A percentile compares a stretch with the other conserved stretches of the same genome.
Conservation (phyloP, 192 early-diverging fungal species). For the Entophlyctis helioformis region DNA sequence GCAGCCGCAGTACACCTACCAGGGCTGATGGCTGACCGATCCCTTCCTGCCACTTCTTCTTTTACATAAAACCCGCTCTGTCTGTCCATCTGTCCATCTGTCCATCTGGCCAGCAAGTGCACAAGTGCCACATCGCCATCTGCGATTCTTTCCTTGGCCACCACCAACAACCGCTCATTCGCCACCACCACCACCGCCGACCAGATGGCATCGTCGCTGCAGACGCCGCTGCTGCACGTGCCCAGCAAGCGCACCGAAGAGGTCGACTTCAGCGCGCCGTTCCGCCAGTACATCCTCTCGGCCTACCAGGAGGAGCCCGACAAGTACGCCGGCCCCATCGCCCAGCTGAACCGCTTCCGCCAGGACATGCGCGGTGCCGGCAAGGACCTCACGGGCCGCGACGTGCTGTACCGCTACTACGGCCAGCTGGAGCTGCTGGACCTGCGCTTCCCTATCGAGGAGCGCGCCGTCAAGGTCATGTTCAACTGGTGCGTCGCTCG, state of each 20-base stretch:
- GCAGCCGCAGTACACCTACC: no score
- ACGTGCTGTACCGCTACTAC: conserved; percentile 93
- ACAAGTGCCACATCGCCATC: no score
- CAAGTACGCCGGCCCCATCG: conserved; percentile 72
- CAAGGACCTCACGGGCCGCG: conserved; percentile 83
- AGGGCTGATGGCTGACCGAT: no score
- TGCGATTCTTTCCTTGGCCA: no score
- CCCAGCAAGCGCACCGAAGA: conserved; percentile 85
- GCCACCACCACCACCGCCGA: no score
- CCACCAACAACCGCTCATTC: no score
- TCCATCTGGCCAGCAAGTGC: no score
- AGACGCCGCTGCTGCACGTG: conserved; percentile 16
- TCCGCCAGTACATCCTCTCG: conserved; percentile 71
- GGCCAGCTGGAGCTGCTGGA: conserved; percentile 91
- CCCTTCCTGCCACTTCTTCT: no score
- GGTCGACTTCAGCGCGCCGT: conserved; percentile 77
- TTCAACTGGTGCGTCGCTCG: conserved; percentile 72
- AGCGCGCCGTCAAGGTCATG: conserved; percentile 74
- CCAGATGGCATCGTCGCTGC: conserved; percentile 2
- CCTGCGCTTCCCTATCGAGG: conserved; percentile 85
- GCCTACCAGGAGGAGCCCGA: conserved; percentile 91
- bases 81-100: no score
- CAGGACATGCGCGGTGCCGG: conserved; percentile 94
- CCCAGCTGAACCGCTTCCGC: conserved; percentile 75
- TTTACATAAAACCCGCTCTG: no score